Base-by-base conservation (phyloP, 2,329 filamentous ascomycete species). In the Neofusicoccum umdonicola region DNA sequence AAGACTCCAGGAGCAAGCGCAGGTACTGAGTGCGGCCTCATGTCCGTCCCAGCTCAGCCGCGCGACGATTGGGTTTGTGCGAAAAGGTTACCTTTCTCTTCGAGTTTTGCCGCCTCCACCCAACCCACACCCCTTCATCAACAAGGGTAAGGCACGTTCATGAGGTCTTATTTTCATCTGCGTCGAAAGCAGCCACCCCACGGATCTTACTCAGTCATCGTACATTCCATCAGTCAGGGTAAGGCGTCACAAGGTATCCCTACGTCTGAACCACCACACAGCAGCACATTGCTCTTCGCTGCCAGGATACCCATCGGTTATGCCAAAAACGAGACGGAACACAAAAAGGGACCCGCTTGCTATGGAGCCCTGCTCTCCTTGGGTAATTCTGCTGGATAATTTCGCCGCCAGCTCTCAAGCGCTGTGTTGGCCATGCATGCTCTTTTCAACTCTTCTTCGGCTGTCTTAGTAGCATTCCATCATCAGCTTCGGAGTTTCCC, bases 1-100 rank as follows among this genome's bases (percentile, higher is more conserved):
- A 97, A 74, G 93, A 97, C 77, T 82, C 83, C 58, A 83, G 86
- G 70, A 82, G 81, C 71, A 83, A 85, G 74, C 82, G 86, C 73
- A 82, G 86, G 73, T 89, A 88, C 63, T 65, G 56, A 51, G 39
- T 22, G 39, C 51, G 34, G 44, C 19, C 42, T 47, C 62, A 34
- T 7, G 41, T n/a, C 35, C 42, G 51, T 48, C 22, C 62, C 37
- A 65, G 63, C 62, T 57, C 62, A 58, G 52, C 31, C 48, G 31
- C 22, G 11, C 48, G 17, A 15, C n/a, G 17, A 42, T 42, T 62
- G 45, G 63, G 63, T 65, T 65, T 65, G 63, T 65, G 44, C 47
- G 44, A 51, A 60, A 65, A 65, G 63, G 63, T 64, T 64, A 64
- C 44, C 56, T 41, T 61, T 65, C 50, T 52, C 61, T 51, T 54